Percentiles rank a stretch among this genome's conserved stretches.
Conservation (phyloP, 176 grass and related monocot genomes). For the Ampelocalamus luodianensis region DNA sequence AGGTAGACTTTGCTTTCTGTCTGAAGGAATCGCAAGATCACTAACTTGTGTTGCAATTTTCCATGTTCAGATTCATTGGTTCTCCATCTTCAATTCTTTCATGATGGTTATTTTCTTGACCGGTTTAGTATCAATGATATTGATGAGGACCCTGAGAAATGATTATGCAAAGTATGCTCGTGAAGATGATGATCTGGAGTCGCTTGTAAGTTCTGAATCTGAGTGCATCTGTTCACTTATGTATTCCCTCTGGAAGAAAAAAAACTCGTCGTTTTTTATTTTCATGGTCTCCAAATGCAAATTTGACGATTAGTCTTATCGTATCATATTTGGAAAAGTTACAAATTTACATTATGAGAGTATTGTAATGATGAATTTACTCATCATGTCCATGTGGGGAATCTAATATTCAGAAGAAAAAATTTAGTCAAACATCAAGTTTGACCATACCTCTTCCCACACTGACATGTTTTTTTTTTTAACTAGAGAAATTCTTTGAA, state of each 20-base stretch:
- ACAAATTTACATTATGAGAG: neutral
- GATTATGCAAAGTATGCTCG: conserved; percentile 99
- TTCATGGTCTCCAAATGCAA: neutral
- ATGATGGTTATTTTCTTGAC: conserved; percentile 99
- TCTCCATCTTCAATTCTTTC: conserved; percentile 99
- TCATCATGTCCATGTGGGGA: neutral
- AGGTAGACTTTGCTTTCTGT: conserved; percentile 33
- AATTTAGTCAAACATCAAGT: neutral
- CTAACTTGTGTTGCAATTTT: conserved; percentile 32
- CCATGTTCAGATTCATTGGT: conserved; percentile 93
- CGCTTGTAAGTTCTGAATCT: conserved; percentile 56
- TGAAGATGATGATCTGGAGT: conserved; percentile 97
- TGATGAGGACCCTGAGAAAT: conserved; percentile 98
- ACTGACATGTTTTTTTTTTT: conserved; percentile 3
- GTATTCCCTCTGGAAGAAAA: conserved; percentile 8
- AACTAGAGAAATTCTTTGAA: neutral
- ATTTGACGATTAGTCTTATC: neutral
- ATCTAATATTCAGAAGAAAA: conserved; percentile 27
- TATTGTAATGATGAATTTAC: neutral
- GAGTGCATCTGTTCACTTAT: neutral
- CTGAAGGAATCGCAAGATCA: conserved; percentile 15
- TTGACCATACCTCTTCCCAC: neutral
- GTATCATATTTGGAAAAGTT: neutral
- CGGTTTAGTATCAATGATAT: conserved; percentile 97
- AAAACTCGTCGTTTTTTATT: neutral